A percentile compares a stretch with the other conserved stretches of the same genome.
phyloP scores from a whole-genome alignment of 2,329 filamentous ascomycete species.

The Cladosporium colombiae region DNA sequence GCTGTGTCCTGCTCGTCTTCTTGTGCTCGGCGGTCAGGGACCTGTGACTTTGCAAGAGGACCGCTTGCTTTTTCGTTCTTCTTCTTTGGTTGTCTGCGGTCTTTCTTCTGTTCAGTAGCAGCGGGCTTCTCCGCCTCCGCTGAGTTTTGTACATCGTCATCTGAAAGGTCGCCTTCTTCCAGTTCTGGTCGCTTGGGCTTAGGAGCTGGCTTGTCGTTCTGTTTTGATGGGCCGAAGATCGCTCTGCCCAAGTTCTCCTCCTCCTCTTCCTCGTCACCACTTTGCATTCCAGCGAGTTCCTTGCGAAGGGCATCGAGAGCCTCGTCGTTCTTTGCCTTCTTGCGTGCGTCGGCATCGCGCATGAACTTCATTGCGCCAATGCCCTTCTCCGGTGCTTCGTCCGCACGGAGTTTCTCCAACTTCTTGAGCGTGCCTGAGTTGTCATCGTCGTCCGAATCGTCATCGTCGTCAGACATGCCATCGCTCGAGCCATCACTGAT shows the following conservation, averaged over 20 bases:
- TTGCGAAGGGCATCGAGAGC: constrained; percentile 31
- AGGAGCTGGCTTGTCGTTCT: constrained; percentile 33
- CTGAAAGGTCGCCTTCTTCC: constrained; percentile 60
- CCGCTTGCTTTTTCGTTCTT: constrained; percentile 31
- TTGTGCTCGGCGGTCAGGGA: constrained; percentile 21
- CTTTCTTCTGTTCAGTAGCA: constrained; percentile 18
- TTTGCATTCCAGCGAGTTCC: constrained; percentile 50
- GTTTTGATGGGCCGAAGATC: constrained; percentile 61
- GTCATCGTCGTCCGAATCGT: constrained; percentile 60
- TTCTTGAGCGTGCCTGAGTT: constrained; percentile 35
- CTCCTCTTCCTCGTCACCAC: constrained; percentile 50
- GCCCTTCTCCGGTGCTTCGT: constrained; percentile 45
- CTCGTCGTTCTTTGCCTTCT: constrained; percentile 78
- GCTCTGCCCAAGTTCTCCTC: constrained; percentile 67
- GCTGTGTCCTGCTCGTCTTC: constrained; percentile 15
- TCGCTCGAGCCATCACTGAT: constrained; percentile 55
- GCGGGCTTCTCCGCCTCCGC: constrained; percentile 4
- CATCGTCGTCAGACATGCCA: constrained; percentile 54
- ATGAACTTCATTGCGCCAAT: constrained; percentile 91
- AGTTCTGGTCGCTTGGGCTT: constrained; percentile 54
- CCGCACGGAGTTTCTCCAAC: constrained; percentile 40
- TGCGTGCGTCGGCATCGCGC: constrained; percentile 79
- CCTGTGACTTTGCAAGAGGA: constrained; percentile 26
- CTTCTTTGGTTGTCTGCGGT: constrained; percentile 27
- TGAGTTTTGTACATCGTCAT: constrained; percentile 37